A percentile compares a stretch with the other conserved stretches of the same genome.
Evolutionary conservation across 331 rosid genomes (phyloP).

Genomic region (Pyracantha coccinea): DNA sequence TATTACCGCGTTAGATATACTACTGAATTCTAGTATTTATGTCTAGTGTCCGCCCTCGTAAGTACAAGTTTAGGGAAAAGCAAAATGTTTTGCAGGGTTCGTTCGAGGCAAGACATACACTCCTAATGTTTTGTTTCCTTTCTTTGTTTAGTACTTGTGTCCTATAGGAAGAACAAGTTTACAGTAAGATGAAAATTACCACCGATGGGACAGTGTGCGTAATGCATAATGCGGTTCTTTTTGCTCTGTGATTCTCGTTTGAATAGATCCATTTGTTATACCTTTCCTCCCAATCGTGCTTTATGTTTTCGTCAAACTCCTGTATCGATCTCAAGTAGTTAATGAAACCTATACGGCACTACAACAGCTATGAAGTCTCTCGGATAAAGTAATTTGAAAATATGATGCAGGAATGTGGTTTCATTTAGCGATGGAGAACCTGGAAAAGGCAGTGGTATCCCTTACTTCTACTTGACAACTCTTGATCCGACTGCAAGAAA

Average conservation of each 20-base stretch:
- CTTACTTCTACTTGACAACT: constrained; percentile 83
- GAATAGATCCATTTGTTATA: not conserved
- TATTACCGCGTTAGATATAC: not conserved
- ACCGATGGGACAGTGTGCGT: not conserved
- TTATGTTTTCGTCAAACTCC: not conserved
- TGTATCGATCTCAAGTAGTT: not conserved
- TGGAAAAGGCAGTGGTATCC: constrained; percentile 53
- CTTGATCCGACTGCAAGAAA: constrained; percentile 87
- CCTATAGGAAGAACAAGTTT: not conserved
- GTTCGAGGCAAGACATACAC: not conserved
- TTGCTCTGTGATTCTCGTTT: not conserved
- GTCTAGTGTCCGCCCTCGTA: too few relatives aligned
- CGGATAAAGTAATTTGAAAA: not conserved
- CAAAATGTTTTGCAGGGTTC: not conserved
- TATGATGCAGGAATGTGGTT: constrained; percentile 65
- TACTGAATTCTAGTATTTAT: too few relatives aligned
- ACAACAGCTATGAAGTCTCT: not conserved
- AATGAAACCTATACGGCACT: not conserved
- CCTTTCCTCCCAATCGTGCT: not conserved
- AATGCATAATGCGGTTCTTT: not conserved
- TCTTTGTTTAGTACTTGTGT: not conserved
- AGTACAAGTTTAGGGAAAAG: not conserved
- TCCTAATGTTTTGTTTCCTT: not conserved
- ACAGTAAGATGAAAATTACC: not conserved
- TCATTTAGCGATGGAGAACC: constrained; percentile 81